These are phyloP conservation scores for Rhynchosporium agropyri DNA, from an alignment of 2,329 filamentous ascomycete species.

Conservation along the genomic window DNA sequence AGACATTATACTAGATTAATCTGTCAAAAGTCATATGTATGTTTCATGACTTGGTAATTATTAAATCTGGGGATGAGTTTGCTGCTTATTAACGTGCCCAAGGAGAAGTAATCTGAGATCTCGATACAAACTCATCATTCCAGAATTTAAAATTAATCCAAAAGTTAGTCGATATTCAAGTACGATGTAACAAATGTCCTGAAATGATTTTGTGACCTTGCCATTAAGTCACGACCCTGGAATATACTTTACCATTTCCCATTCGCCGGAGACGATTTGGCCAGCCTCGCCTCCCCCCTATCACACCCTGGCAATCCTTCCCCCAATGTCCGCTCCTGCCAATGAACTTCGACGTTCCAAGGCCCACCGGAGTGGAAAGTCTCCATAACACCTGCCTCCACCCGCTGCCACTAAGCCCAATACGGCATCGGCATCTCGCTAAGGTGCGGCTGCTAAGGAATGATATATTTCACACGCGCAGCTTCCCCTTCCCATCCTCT, in stretches of 20 bases:
- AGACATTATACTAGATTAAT: too few species aligned
- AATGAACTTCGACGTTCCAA: background rate
- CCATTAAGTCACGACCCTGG: too few species aligned
- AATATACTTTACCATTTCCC: too few species aligned
- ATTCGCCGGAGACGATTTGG: too few species aligned
- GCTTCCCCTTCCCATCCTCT: conserved; percentile 35
- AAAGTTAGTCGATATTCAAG: too few species aligned
- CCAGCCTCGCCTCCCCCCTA: background rate
- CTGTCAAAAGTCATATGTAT: too few species aligned
- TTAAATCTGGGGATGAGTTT: background rate
- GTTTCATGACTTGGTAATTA: too few species aligned
- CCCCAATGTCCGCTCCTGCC: conserved; percentile 14
- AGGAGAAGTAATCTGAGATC: too few species aligned
- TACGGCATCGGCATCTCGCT: conserved; percentile 28
- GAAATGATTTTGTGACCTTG: too few species aligned
- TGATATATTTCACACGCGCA: conserved; percentile 32
- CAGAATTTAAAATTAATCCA: too few species aligned
- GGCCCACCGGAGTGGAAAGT: background rate
- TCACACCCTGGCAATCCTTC: background rate
- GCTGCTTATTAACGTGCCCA: background rate
- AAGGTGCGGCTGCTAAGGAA: conserved; percentile 32
- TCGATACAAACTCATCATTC: too few species aligned
- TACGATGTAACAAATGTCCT: too few species aligned
- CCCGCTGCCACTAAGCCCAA: conserved; percentile 18
- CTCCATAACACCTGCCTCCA: conserved; percentile 9